Evolutionary conservation across 371 early-diverging fungal species (phyloP).

Genomic region (Apophysomyces elegans): DNA sequence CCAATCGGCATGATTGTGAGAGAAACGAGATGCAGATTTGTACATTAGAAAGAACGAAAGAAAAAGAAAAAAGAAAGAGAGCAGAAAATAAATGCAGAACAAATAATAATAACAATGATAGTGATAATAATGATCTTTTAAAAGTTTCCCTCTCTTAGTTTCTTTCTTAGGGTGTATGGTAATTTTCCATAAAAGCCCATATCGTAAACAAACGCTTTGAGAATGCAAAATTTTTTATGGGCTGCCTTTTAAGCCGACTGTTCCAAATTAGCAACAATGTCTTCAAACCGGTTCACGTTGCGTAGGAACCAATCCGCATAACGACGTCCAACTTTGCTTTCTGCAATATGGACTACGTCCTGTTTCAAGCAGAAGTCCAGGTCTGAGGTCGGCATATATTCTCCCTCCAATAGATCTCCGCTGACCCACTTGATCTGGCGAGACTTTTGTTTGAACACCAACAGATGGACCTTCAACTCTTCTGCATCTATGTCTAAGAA

Average conservation of each 20-base stretch:
- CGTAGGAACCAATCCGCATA: constrained; percentile 96
- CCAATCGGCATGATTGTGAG: constrained; percentile 18
- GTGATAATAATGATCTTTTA: not conserved
- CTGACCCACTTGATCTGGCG: constrained; percentile 84
- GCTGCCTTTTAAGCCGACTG: constrained; percentile 33
- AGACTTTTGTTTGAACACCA: constrained; percentile 92
- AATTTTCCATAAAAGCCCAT: constrained; percentile 13
- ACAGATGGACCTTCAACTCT: constrained; percentile 80
- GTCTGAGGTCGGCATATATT: constrained; percentile 80
- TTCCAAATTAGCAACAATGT: constrained; percentile 59
- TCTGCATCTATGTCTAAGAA: constrained; percentile 85
- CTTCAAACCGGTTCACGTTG: constrained; percentile 86
- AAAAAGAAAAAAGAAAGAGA: constrained; percentile 5
- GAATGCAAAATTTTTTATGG: constrained; percentile 5
- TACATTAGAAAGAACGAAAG: not conserved
- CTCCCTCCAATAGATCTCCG: constrained; percentile 80
- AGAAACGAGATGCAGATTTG: not conserved
- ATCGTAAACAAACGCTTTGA: constrained; percentile 10
- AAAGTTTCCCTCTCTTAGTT: constrained; percentile 8
- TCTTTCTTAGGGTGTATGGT: constrained; percentile 5
- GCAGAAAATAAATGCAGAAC: not conserved
- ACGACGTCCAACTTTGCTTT: constrained; percentile 90
- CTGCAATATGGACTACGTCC: constrained; percentile 93
- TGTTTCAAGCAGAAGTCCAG: constrained; percentile 91
- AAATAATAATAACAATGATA: too few species aligned